phyloP scores from a whole-genome alignment of 371 early-diverging fungal genomes.

The Gilbertella persicaria region DNA sequence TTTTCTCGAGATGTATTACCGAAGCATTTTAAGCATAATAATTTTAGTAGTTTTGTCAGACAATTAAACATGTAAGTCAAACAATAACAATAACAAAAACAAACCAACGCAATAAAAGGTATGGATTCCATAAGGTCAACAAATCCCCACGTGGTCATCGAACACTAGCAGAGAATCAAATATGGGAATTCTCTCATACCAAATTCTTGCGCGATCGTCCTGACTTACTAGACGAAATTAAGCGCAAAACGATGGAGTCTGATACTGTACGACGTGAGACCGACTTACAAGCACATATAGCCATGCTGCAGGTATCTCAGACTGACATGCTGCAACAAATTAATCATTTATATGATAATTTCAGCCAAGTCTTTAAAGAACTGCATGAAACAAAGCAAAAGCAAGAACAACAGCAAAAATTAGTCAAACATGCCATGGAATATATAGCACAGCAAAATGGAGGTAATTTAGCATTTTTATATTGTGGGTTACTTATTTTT shows the following conservation, averaged over 20 bases:
- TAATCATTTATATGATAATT: conserved; percentile 68
- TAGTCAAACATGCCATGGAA: conserved; percentile 61
- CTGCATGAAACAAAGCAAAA: conserved; percentile 69
- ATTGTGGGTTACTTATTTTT: neutral
- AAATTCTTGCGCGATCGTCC: conserved; percentile 80
- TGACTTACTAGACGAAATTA: conserved; percentile 83
- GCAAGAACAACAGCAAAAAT: conserved; percentile 60
- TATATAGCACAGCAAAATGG: conserved; percentile 55
- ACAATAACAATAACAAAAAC: neutral
- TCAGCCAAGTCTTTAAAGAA: conserved; percentile 71
- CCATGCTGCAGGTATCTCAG: conserved; percentile 77
- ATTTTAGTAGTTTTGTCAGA: conserved; percentile 86
- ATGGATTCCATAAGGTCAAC: conserved; percentile 90
- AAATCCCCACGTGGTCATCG: conserved; percentile 84
- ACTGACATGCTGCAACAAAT: conserved; percentile 76
- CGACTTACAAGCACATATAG: conserved; percentile 72
- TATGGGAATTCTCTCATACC: conserved; percentile 92
- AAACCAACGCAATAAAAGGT: conserved; percentile 43
- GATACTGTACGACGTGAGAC: conserved; percentile 73
- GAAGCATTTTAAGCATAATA: conserved; percentile 87
- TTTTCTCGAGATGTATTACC: conserved; percentile 81
- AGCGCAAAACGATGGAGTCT: conserved; percentile 84
- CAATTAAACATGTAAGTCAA: conserved; percentile 81
- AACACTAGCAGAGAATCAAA: conserved; percentile 82
- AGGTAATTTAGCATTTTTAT: conserved; percentile 17